Conservation (phyloP, 1,284 basidiomycete species). For the Moesziomyces sp. region DNA sequence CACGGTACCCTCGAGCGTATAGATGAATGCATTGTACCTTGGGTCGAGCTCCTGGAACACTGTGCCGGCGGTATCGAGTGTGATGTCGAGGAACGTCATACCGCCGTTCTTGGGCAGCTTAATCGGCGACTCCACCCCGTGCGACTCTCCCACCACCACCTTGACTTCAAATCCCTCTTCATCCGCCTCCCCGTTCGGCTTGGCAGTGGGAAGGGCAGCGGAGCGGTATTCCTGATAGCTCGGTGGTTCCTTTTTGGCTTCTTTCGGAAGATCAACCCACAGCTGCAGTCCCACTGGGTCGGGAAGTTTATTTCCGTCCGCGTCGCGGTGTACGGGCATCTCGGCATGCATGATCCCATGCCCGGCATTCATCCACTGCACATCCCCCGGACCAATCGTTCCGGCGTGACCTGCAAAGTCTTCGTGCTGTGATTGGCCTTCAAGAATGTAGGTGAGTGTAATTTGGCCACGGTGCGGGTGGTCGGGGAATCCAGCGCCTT, state of each 20-base stretch:
- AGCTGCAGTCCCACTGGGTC: slow-evolving; percentile 85
- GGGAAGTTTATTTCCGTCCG: slow-evolving; percentile 70
- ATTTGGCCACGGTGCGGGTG: slow-evolving; percentile 76
- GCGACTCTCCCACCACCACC: slow-evolving; percentile 87
- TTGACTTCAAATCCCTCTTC: slow-evolving; percentile 77
- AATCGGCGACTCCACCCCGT: slow-evolving; percentile 87
- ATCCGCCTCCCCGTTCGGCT: slow-evolving; percentile 76
- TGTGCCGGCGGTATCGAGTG: slow-evolving; percentile 75
- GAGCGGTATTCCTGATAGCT: slow-evolving; percentile 71
- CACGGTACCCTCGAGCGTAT: slow-evolving; percentile 70
- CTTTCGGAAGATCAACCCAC: slow-evolving; percentile 90
- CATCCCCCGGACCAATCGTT: slow-evolving; percentile 76
- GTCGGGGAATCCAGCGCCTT: slow-evolving; percentile 73
- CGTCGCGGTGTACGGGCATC: slow-evolving; percentile 83
- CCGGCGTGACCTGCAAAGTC: slow-evolving; percentile 85
- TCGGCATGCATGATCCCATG: slow-evolving; percentile 68
- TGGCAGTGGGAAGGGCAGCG: slow-evolving; percentile 65
- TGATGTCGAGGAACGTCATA: slow-evolving; percentile 90
- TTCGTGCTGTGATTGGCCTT: slow-evolving; percentile 86
- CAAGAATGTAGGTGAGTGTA: slow-evolving; percentile 82
- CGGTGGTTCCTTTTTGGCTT: slow-evolving; percentile 81
- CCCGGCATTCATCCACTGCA: slow-evolving; percentile 57
- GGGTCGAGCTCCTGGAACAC: slow-evolving; percentile 86
- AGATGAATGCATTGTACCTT: slow-evolving; percentile 68
- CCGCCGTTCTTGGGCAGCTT: slow-evolving; percentile 79